Evolutionary conservation across 805 yeast species (phyloP), one percentile per base, ranked within the genome.

Genomic region (Wickerhamiella brachini): DNA sequence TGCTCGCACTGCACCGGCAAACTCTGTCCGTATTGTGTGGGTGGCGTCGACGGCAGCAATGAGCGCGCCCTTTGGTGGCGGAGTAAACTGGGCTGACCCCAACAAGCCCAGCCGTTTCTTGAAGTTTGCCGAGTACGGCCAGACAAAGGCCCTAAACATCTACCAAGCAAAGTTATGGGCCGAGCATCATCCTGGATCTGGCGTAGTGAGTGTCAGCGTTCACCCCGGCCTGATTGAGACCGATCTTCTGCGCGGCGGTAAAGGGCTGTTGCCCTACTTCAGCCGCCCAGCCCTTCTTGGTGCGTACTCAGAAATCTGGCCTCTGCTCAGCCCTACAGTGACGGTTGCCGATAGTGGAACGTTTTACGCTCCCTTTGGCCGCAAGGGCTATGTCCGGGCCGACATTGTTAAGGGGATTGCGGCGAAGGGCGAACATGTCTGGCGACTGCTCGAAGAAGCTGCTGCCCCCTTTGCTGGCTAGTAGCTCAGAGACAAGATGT

Each of bases 31-130:
- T 44, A 62, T 73, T 26, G 65, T 75, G 8, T 75, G 77, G 72
- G 66, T 74, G 1, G 56, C 75, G 1, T 74, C 78, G 0, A 53
- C 68, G 15, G 72, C 68, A 0, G 73, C 70, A 44, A 73, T 78
- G 0, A 53, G 68, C 13, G 72, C 68, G 0, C 74, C 70, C 44
- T 61, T 65, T 6, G 45, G 53, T 10, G 68, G 68, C 17, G 74
- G 72, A n/a, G 65, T 74, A 21, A 71, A 72, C 52, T 57, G 67
- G 44, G 64, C 65, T 53, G 58, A 60, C 53, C 62, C 58, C 43
- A 57, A 42, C 38, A 57, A 56, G 21, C 53, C 53, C 22, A 60
- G 57, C 1, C 37, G 57, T n/a, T 42, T 41, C 17, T 22, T 49
- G 12, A 59, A 57, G 23, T 57, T 60, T 42, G 54, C 57, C 18